These are phyloP conservation scores for Diaporthe sp. DNA, from an alignment of 2,329 filamentous ascomycete genomes.

Conservation along the genomic window DNA sequence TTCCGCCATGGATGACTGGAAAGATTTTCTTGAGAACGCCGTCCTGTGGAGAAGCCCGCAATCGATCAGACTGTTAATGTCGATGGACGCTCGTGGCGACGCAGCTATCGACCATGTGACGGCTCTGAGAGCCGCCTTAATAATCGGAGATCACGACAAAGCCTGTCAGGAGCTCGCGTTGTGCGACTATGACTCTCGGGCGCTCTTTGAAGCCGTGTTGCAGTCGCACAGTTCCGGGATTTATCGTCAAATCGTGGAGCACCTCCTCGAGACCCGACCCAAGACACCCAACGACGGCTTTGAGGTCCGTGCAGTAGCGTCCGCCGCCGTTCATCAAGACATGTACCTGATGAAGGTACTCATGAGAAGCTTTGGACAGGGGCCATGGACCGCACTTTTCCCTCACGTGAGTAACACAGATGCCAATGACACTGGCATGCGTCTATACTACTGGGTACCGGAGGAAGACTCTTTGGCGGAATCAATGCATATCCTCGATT, in stretches of 20 bases:
- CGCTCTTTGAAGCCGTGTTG: background rate
- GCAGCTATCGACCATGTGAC: background rate
- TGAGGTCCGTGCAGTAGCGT: background rate
- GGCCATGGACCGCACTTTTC: background rate
- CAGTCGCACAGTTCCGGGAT: no score
- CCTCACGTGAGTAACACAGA: no score
- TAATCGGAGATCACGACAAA: background rate
- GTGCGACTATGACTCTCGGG: background rate
- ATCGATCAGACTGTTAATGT: background rate
- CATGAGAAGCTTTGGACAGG: background rate
- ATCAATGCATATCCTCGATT: background rate
- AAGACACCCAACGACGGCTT: background rate
- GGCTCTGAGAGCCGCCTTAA: background rate
- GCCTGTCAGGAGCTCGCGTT: background rate
- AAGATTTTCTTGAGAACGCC: background rate
- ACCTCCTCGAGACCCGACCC: background rate
- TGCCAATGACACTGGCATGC: no score
- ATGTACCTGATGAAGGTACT: background rate
- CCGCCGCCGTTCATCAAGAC: background rate
- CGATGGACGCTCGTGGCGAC: background rate
- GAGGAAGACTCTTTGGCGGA: no score
- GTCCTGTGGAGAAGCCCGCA: accelerated
- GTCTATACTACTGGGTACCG: no score
- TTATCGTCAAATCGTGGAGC: background rate
- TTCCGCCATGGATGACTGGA: accelerated